These are phyloP conservation scores for Hygrocybe punicea DNA, from an alignment of 768 basidiomycete genomes.

Conservation along the genomic window DNA sequence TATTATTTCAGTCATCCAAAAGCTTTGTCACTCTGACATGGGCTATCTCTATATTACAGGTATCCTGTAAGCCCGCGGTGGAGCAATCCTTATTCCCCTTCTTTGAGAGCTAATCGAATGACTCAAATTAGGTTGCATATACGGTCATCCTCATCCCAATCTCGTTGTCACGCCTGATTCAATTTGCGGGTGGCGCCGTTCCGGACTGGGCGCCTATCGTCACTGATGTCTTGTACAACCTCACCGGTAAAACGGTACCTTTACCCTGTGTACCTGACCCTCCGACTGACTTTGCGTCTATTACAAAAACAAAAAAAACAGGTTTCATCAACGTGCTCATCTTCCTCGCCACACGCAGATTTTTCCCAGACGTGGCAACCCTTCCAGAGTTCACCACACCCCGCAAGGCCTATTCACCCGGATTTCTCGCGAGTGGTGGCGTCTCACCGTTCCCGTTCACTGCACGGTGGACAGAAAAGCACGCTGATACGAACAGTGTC, in stretches of 20 bases:
- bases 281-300: no score
- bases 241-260: constrained; percentile 22
- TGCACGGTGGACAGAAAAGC: background rate
- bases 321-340: constrained; percentile 33
- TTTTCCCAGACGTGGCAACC: constrained; percentile 21
- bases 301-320: no score
- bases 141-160: constrained; percentile 29
- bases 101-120: background rate
- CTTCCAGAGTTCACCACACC: constrained; percentile 25
- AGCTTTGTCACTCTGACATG: background rate
- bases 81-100: background rate
- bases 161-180: constrained; percentile 26
- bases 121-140: constrained; percentile 26
- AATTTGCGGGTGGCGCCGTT: constrained; percentile 23
- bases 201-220: constrained; percentile 24
- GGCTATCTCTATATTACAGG: background rate
- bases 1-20: no score
- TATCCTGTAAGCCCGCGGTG: constrained; percentile 11
- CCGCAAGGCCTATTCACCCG: constrained; percentile 10
- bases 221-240: constrained; percentile 27
- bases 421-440: constrained; percentile 10
- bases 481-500: background rate
- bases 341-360: constrained; percentile 22
- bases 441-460: constrained; percentile 17
- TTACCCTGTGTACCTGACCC: background rate